Conservation (phyloP, 2,329 filamentous ascomycete genomes). For the Penicillium janthinellum region DNA sequence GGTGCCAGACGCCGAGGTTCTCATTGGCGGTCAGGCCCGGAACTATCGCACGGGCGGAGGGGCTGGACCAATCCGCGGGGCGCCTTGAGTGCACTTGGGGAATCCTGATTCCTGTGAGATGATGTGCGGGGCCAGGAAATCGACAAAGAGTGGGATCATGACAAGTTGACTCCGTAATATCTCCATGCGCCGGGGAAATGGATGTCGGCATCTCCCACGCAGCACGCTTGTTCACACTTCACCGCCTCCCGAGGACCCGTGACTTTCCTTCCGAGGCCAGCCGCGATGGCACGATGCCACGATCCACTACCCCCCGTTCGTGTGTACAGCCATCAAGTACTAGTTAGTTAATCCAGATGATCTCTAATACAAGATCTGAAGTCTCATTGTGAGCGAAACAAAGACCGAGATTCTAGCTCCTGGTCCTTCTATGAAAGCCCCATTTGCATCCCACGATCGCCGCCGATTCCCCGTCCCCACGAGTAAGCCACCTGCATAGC, state of each 20-base stretch:
- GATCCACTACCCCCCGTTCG: too few relatives aligned
- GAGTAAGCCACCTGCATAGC: not conserved
- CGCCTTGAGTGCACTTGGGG: not conserved
- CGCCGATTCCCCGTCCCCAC: not conserved
- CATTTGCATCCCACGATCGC: not conserved
- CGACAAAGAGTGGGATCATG: not conserved
- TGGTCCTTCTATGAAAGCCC: too few relatives aligned
- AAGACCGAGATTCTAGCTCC: too few relatives aligned
- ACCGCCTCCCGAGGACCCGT: too few relatives aligned
- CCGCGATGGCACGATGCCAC: too few relatives aligned
- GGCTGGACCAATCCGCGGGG: not conserved
- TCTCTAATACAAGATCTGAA: too few relatives aligned
- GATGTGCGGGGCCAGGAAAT: not conserved
- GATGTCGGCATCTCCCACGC: not conserved
- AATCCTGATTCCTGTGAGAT: not conserved
- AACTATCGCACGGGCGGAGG: not conserved
- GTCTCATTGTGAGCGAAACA: too few relatives aligned
- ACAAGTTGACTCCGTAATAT: not conserved
- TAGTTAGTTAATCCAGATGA: too few relatives aligned
- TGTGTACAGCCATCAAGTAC: too few relatives aligned
- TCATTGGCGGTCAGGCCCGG: not conserved
- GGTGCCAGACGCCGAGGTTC: not conserved
- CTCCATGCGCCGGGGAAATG: not conserved
- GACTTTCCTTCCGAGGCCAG: too few relatives aligned
- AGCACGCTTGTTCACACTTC: too few relatives aligned